Base-by-base conservation (phyloP, 768 basidiomycete genomes). In the Neoboletus brunneissimus region DNA sequence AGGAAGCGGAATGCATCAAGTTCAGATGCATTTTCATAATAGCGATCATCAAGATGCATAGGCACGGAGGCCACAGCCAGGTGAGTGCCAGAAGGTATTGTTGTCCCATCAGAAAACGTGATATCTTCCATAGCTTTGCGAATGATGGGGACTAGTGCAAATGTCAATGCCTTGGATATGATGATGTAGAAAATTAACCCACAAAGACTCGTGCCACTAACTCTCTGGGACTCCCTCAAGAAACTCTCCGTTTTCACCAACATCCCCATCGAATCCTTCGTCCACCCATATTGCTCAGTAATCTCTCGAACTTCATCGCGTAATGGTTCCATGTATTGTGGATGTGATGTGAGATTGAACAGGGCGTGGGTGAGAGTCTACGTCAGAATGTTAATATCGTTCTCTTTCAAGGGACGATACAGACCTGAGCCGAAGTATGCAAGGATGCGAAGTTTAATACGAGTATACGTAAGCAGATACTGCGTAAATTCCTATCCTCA, bases 1-100 rank as follows among this genome's bases (percentile, higher is more conserved):
- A 69, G 55, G 62, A 78, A 81, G 16, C 79, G 70, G 52, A 76
- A 76, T 1, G 77, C 71, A 29, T 77, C 68, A 40, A 80, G 80
- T 41, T 67, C 64, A 29, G 68, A 61, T 0, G 83, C 67, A 48
- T 79, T 71, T n/a, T 67, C 57, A 59, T 82, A 85, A 20, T 70
- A 61, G 16, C 66, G 67, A n/a, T 68, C 68, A 56, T 82, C 77
- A 18, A 67, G 66, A 56, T 77, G 76, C 64, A 75, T 66, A n/a
- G 71, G 58, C 23, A 57, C 51, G 7, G 67, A 53, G 11, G 73
- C 72, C 10, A 72, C 66, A 15, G 66, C 61, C n/a, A 79, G 60
- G 25, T 69, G 64, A 22, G 72, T 73, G 52, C 80, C 80, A 5
- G 60, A 60, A n/a, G 78, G 77, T 44, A 75, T 57, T 32, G 61